Percentiles rank a stretch among this genome's conserved stretches.
Evolutionary conservation across 148 eudicot genomes (phyloP).

Genomic region (Rhododendron kiyosumense): DNA sequence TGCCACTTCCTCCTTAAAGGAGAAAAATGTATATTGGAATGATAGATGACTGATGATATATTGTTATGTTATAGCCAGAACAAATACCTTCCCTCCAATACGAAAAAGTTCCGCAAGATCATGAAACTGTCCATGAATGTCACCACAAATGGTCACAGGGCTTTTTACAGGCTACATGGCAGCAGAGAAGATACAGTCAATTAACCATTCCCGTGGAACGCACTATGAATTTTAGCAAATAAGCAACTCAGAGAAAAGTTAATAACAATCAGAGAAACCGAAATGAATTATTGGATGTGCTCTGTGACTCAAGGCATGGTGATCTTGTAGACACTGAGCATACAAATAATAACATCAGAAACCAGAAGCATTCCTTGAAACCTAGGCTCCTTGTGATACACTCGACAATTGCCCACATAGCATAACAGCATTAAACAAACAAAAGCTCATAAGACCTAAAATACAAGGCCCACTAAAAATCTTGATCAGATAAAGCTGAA

Average conservation of each 20-base stretch:
- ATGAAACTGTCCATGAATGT: conserved; percentile 94
- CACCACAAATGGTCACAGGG: conserved; percentile 97
- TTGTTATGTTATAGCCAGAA: not conserved
- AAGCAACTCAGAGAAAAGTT: not conserved
- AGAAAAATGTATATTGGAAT: not conserved
- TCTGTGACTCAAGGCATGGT: not conserved
- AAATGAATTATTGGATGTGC: not conserved
- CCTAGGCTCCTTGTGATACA: not conserved
- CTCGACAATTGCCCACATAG: not conserved
- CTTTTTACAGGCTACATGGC: conserved; percentile 88
- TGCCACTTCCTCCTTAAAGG: not conserved
- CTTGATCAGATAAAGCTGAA: not conserved
- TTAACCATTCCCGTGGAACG: not conserved
- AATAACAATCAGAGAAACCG: not conserved
- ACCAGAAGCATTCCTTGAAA: not conserved
- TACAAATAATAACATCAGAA: not conserved
- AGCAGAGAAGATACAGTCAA: conserved; percentile 10
- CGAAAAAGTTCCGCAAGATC: conserved; percentile 97
- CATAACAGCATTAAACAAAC: not conserved
- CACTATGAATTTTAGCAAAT: not conserved
- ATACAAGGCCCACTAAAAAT: not conserved
- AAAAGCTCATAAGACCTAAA: not conserved
- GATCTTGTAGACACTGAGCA: not conserved
- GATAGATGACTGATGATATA: not conserved
- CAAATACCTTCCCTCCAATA: conserved; percentile 87